Evolutionary conservation across 495 filamentous ascomycete genomes (phyloP), one percentile per base, ranked within the genome.

Genomic region (Penicillium soppii): DNA sequence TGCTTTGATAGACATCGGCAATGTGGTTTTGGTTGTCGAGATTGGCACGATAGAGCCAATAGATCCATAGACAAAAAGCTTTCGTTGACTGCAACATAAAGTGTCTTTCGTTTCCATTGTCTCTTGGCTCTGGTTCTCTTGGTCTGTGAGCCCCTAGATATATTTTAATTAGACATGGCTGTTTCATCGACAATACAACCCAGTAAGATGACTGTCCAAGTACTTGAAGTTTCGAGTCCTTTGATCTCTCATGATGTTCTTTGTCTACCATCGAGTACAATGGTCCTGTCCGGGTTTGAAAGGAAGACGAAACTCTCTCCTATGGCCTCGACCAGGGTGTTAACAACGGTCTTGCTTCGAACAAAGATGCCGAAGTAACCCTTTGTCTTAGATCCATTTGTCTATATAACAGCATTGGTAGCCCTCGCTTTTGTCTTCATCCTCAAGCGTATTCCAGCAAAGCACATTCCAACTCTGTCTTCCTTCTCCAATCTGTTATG

Each of bases 1-100:
- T 46, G 38, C n/a, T 37, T 53, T 29, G 41, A 59, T 46, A 57
- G 56, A 19, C 43, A 50, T 56, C 55, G 42, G 46, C 41, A 50
- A 41, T 44, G 52, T 49, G 23, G 17, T 44, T 33, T 39, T 10
- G 17, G 23, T 4, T 49, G 25, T 44, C 38, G 16, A 30, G 13
- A 52, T 29, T 20, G 33, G 38, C 25, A 37, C 37, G 41, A 56
- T 61, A 58, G 48, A 61, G 44, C 33, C 16, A 27, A 40, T 52
- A 56, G 36, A 53, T 44, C 46, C 20, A 45, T 49, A 50, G 43
- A 57, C 25, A 7, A 54, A 47, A 32, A 33, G 29, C 21, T 32
- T 32, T n/a, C 10, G 6, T 22, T 50, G 20, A 2, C 17, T 35
- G 4, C 17, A 23, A 9, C 10, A 32, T 9, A 12, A 23, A 22